Percentiles rank a stretch among this genome's conserved stretches.
These are phyloP conservation scores for Sideroxylon spinosum DNA, from an alignment of 179 eudicot genomes.

Conservation along the genomic window DNA sequence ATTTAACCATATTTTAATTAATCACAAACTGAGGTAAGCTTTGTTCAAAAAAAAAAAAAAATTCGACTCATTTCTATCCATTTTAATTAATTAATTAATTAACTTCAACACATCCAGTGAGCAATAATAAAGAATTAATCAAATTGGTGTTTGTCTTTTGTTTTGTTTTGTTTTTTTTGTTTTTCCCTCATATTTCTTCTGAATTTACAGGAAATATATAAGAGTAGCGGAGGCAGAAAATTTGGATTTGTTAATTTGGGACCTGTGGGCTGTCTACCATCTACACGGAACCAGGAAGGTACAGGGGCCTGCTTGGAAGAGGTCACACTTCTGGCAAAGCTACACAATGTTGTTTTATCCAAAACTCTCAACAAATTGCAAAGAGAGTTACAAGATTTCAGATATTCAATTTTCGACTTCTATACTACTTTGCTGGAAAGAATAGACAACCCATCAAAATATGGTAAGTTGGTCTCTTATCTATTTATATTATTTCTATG, in stretches of 20 bases:
- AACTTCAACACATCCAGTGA: too few relatives aligned
- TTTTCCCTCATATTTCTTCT: too few relatives aligned
- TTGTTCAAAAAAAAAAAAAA: too few relatives aligned
- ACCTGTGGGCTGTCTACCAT: slow-evolving; percentile 37
- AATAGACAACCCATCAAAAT: slow-evolving; percentile 16
- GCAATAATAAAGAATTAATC: too few relatives aligned
- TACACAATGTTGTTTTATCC: slow-evolving; percentile 38
- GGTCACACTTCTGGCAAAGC: slow-evolving; percentile 27
- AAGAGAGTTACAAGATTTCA: slow-evolving; percentile 39
- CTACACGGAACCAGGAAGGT: slow-evolving; percentile 15
- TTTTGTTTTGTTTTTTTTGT: too few relatives aligned
- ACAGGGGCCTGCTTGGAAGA: slow-evolving; percentile 27
- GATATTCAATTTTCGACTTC: slow-evolving; percentile 43
- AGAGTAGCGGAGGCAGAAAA: slow-evolving; percentile 35
- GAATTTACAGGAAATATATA: slow-evolving; percentile 31
- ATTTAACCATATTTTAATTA: too few relatives aligned
- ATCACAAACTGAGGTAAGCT: too few relatives aligned
- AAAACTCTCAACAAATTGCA: slow-evolving; percentile 19
- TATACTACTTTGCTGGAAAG: slow-evolving; percentile 17
- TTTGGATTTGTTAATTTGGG: slow-evolving; percentile 35
- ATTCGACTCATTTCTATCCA: too few relatives aligned
- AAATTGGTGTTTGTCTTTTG: too few relatives aligned
- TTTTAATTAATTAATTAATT: too few relatives aligned
- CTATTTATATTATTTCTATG: too few relatives aligned
- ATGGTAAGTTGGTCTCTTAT: neutral